A percentile compares a stretch with the other conserved stretches of the same genome.
Conservation (phyloP, 768 basidiomycete genomes). For the Podaxis pistillaris region DNA sequence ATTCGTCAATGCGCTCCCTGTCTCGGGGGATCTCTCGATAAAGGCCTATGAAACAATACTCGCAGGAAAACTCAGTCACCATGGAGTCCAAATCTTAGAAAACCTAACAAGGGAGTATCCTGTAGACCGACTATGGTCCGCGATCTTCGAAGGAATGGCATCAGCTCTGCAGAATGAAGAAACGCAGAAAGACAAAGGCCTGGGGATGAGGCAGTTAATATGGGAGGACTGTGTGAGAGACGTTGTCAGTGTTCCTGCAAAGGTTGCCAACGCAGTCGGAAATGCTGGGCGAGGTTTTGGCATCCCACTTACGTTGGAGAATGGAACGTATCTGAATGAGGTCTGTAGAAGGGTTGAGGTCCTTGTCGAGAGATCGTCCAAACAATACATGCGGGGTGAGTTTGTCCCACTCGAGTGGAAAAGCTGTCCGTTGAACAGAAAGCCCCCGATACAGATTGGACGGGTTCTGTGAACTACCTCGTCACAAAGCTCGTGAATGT, state of each 20-base stretch:
- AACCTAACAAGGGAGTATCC: constrained; percentile 63
- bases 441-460: constrained; percentile 30
- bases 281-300: constrained; percentile 26
- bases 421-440: background rate
- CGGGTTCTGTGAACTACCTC: constrained; percentile 49
- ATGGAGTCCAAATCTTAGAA: constrained; percentile 51
- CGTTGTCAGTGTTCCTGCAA: constrained; percentile 66
- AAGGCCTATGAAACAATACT: constrained; percentile 67
- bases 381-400: constrained; percentile 40
- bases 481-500: constrained; percentile 66
- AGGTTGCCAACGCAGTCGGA: constrained; percentile 70
- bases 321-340: constrained; percentile 53
- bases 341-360: constrained; percentile 52
- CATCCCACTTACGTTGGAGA: constrained; percentile 50
- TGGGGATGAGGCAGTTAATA: constrained; percentile 29
- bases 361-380: constrained; percentile 46
- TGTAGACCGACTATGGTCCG: constrained; percentile 62
- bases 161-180: background rate
- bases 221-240: constrained; percentile 83
- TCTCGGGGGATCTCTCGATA: constrained; percentile 53
- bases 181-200: constrained; percentile 18
- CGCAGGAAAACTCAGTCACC: constrained; percentile 43
- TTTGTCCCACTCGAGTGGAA: background rate
- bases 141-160: constrained; percentile 34
- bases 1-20: constrained; percentile 47